Evolutionary conservation across 441 rosid species (phyloP).

Genomic region (Euphorbia celastroides): DNA sequence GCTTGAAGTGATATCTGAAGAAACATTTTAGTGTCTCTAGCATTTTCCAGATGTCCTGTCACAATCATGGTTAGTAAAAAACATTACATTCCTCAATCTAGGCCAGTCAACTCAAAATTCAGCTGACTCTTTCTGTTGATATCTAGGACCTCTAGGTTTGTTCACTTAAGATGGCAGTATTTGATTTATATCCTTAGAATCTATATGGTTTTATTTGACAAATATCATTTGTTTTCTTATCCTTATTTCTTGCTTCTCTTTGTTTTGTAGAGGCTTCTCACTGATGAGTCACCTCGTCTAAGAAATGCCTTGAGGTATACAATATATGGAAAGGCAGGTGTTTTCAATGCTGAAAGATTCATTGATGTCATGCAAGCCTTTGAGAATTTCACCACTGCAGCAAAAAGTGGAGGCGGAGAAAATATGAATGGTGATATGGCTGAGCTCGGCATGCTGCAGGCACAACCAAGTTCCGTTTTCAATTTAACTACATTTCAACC

Average conservation of each 20-base stretch:
- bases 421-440: conserved; percentile 84
- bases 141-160: not conserved
- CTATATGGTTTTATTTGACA: too few species aligned
- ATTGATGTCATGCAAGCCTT: conserved; percentile 99
- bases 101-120: not conserved
- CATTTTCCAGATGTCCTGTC: not conserved
- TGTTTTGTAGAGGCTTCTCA: conserved; percentile 70
- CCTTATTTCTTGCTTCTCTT: conserved; percentile 9
- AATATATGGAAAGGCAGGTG: conserved; percentile 86
- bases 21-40: not conserved
- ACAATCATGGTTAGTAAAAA: not conserved
- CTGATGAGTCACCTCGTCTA: conserved; percentile 89
- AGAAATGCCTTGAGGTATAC: conserved; percentile 86
- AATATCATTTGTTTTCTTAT: too few species aligned
- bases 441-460: conserved; percentile 68
- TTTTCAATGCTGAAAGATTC: conserved; percentile 97
- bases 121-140: not conserved
- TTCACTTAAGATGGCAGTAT: not conserved
- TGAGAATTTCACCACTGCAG: conserved; percentile 89
- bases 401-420: conserved; percentile 99
- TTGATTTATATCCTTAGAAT: not conserved
- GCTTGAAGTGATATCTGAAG: not conserved
- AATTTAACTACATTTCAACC: conserved; percentile 37
- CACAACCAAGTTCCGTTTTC: conserved; percentile 41
- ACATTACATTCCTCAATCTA: not conserved